phyloP scores from a whole-genome alignment of 2,329 filamentous ascomycete species.

The Penicillium hesseltinei region DNA sequence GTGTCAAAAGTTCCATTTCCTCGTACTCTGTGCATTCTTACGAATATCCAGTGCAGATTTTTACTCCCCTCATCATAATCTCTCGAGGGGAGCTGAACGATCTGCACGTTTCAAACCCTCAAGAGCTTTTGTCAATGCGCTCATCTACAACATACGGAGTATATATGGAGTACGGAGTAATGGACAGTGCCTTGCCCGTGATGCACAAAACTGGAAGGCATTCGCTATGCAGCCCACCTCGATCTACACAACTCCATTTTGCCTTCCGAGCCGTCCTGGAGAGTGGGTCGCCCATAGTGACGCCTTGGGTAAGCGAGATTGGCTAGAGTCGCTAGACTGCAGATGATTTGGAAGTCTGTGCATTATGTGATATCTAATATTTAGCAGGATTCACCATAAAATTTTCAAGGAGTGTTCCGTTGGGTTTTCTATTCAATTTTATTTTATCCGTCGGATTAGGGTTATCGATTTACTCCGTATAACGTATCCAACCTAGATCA shows the following conservation, averaged over 20 bases:
- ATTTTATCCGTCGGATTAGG: slow-evolving; percentile 2
- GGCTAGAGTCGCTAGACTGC: neutral
- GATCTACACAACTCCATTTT: slow-evolving; percentile 2
- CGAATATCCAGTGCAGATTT: neutral
- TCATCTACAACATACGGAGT: neutral
- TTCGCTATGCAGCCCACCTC: neutral
- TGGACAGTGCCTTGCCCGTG: neutral
- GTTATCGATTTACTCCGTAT: neutral
- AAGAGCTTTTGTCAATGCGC: neutral
- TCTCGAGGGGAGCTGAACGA: neutral
- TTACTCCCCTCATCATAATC: neutral
- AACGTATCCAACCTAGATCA: neutral
- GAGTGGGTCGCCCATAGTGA: neutral
- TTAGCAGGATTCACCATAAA: neutral
- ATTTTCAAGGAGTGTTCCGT: neutral
- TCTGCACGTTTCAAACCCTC: neutral
- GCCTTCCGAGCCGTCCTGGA: slow-evolving; percentile 15
- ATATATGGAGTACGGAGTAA: neutral
- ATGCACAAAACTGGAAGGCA: neutral
- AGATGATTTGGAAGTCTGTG: neutral
- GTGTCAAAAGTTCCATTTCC: neutral
- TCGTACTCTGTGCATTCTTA: neutral
- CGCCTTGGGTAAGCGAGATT: slow-evolving; percentile 15
- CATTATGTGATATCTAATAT: neutral
- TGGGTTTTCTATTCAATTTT: neutral